Evolutionary conservation across 805 yeast species (phyloP), one percentile per base, ranked within the genome.

Genomic region (Pichia eremophila): DNA sequence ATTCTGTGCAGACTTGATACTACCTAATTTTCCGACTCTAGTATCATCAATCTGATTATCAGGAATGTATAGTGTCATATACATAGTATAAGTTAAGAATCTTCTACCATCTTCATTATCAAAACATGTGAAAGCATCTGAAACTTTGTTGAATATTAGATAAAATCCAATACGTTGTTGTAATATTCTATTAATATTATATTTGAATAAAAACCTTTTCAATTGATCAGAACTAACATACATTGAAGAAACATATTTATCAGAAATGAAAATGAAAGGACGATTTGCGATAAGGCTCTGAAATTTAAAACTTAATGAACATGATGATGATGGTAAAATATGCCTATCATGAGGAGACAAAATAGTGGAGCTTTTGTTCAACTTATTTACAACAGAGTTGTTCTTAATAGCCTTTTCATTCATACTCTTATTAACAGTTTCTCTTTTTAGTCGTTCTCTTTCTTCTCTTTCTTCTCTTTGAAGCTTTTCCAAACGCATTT

Each of bases 141-240:
- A 64, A 14, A 73, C 62, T 17, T 74, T 70, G 54, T 79, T 79
- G 63, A 88, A 88, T 1, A 85, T 80, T 37, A 87, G 69, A 55
- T 75, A 87, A 54, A 83, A 82, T 0, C 96, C 96, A 1, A 73
- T 61, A 41, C 62, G 63, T 53, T 84, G 90, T 5, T 78, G 71
- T 43, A 83, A 59, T 3, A 87, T 77, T 46, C 85, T 69, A 0
- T 79, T 75, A 81, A 88, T 83, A 46, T 75, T 77, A 57, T 83
- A 83, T 43, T 72, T 74, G 39, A 72, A 72, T 32, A 87, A 66
- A 31, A 72, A 69, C 28, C 74, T 70, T 55, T 84, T 80, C 46
- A 88, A 67, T 57, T 83, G 87, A 46, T 70, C 71, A 3, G 79
- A 67, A 15, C 72, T 66, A 1, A 80, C 70, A 45, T 70, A 67